Evolutionary conservation across 208 protist species (phyloP).

Genomic region (Kentomonas sorsogonicus): DNA sequence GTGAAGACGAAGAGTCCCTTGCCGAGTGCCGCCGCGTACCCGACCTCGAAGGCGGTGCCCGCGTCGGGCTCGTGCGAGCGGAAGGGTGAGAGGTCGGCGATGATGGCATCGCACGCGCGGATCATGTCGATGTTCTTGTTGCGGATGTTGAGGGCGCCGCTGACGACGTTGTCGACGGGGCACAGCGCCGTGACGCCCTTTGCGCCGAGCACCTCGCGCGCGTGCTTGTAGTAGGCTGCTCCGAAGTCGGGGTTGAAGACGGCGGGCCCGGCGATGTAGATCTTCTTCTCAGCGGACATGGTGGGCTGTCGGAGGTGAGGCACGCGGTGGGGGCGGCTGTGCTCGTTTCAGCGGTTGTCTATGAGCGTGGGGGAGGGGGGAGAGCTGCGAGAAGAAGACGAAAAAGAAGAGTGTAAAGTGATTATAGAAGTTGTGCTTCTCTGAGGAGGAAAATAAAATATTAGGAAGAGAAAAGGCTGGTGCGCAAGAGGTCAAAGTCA

Average conservation of each 20-base stretch:
- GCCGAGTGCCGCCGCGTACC: conserved; percentile 63
- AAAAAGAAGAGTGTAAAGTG: conserved; percentile 1
- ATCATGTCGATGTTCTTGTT: conserved; percentile 80
- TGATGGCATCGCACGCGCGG: conserved; percentile 58
- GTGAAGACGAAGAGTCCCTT: conserved; percentile 66
- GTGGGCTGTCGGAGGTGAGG: too few species aligned
- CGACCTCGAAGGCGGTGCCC: conserved; percentile 80
- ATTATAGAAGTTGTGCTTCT: conserved; percentile 1
- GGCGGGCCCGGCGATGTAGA: conserved; percentile 80
- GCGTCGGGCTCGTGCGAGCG: conserved; percentile 69
- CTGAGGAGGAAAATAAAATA: background rate
- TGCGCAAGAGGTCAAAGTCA: too few species aligned
- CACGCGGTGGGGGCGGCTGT: too few species aligned
- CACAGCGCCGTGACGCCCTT: conserved; percentile 52
- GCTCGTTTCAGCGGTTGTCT: too few species aligned
- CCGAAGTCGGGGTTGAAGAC: conserved; percentile 69
- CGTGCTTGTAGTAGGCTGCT: conserved; percentile 41
- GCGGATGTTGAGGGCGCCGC: conserved; percentile 45
- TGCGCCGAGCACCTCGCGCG: conserved; percentile 28
- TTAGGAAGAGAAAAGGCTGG: background rate
- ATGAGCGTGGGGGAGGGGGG: too few species aligned
- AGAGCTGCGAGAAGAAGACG: background rate
- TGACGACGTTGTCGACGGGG: conserved; percentile 43
- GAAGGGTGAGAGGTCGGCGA: conserved; percentile 80
- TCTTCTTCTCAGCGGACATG: too few species aligned